Evolutionary conservation across 2,329 filamentous ascomycete genomes (phyloP), one percentile per base, ranked within the genome.

Genomic region (Aspergillus sp.): DNA sequence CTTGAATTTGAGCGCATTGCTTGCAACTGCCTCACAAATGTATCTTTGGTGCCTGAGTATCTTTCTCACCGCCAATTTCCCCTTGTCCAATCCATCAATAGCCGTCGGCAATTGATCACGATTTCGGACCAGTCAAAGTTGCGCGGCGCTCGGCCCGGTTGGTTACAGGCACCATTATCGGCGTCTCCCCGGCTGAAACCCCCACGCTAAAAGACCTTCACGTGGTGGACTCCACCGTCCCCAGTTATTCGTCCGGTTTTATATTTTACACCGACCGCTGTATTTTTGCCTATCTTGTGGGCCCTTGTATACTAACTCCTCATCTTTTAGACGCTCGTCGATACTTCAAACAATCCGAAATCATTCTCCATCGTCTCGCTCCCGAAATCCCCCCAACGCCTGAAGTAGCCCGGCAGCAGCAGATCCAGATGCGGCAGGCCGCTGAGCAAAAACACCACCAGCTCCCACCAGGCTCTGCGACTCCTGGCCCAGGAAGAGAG

Each of bases 261-360:
- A 43, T 24, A 44, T 58, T 41, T 58, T 55, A 44, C 37, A 48
- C 44, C 33, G 12, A 23, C 43, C 6, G 27, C 17, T 45, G 24
- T 45, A 62, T 60, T 66, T 60, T 58, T 57, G 33, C 55, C 41
- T 37, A 11, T 11, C 31, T 24, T 31, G 27, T 31, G 27, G 24
- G 12, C 57, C 55, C 21, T 31, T 41, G 6, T 17, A 15, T 24
- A 46, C 46, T 44, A 40, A 62, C 60, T 59, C 54, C 56, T 4
- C 24, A 8, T 33, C 58, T 49, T 55, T 52, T 46, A 93, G 95
- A 99, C 75, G 95, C 95, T 50, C 87, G 95, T 68, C 87, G 95
- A 68, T 99, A 99, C 79, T 99, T 99, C 80, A 99, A 99, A 77
- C 95, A 99, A 77, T 97, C 92, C 52, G 95, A 99, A 79, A 99